Evolutionary conservation across 1,284 basidiomycete genomes (phyloP), one percentile per base, ranked within the genome.

Genomic region (Ustilago lituana): DNA sequence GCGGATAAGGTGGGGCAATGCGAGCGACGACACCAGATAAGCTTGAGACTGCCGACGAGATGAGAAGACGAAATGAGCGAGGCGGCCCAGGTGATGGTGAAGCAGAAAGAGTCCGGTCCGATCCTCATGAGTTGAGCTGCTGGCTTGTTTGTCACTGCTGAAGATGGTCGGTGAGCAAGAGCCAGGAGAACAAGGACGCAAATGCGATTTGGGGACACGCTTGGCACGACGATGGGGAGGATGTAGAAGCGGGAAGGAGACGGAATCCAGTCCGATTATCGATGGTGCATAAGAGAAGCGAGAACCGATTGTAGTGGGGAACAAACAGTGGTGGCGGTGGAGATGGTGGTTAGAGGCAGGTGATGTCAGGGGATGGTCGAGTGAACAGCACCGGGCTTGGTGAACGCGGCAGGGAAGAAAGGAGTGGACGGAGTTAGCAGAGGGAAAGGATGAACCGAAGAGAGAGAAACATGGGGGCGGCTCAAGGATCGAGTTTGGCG

Each of bases 71-170:
- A 37, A 33, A 48, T 20, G 39, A 62, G 47, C 26, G 29, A 49
- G 22, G n/a, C 14, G n/a, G 38, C 14, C 43, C 24, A 23, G 31
- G 35, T 35, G 41, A 33, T 23, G 41, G 37, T 36, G 23, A n/a
- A 17, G 32, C n/a, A 43, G 31, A 5, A 27, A n/a, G 44, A 11
- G 19, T 19, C 17, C 38, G 47, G 38, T 27, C 44, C 44, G 41
- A 23, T 38, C 17, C 33, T 48, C 48, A 48, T 56, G 32, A 37
- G 40, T 33, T 29, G 48, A 47, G 7, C 27, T n/a, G n/a, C n/a
- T n/a, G n/a, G n/a, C n/a, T n/a, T 19, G 20, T 27, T 38, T 24
- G 35, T 36, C 7, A 19, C 11, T 31, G 37, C 44, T 6, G 33
- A 7, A 36, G 33, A 36, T 11, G n/a, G 33, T n/a, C n/a, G n/a